Percentiles rank a stretch among this genome's conserved stretches.
These are phyloP conservation scores for Tulasnella calospora DNA, from an alignment of 768 basidiomycete genomes.

Conservation along the genomic window DNA sequence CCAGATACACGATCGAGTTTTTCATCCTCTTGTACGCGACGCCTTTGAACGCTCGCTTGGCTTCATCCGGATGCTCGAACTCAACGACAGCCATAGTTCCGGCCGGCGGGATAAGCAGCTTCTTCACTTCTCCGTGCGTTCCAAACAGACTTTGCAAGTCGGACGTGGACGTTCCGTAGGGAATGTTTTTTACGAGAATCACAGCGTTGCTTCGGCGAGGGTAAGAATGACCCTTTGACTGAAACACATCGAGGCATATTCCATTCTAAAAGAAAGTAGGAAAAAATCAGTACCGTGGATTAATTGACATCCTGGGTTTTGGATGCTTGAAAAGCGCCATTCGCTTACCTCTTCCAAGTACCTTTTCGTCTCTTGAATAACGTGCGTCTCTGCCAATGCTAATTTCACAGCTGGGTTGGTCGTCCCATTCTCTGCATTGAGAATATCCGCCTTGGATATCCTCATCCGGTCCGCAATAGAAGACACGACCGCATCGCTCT, in stretches of 20 bases:
- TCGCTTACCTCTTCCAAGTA: constrained; percentile 59
- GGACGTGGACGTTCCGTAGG: constrained; percentile 73
- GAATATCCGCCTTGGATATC: constrained; percentile 78
- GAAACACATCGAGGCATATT: constrained; percentile 36
- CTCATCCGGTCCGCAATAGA: constrained; percentile 87
- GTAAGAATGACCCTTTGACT: constrained; percentile 36
- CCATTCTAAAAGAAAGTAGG: constrained; percentile 32
- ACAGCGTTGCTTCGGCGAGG: constrained; percentile 59
- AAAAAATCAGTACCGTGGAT: constrained; percentile 55
- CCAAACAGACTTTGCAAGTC: constrained; percentile 78
- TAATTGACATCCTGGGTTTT: constrained; percentile 31
- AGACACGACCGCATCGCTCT: constrained; percentile 91
- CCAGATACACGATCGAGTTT: constrained; percentile 85
- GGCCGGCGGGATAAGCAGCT: constrained; percentile 81
- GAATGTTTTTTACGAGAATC: constrained; percentile 94
- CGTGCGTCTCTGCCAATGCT: constrained; percentile 91
- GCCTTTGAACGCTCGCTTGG: constrained; percentile 67
- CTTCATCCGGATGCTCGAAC: constrained; percentile 65
- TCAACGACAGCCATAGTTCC: constrained; percentile 93
- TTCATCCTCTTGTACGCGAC: constrained; percentile 85
- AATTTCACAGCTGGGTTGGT: constrained; percentile 78
- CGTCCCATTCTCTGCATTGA: constrained; percentile 62
- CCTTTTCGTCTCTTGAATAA: constrained; percentile 89
- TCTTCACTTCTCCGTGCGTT: constrained; percentile 61
- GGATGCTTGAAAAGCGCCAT: not conserved